Evolutionary conservation across 1,139 yeast genomes (phyloP).

Genomic region (Blastobotrys capitulatus): DNA sequence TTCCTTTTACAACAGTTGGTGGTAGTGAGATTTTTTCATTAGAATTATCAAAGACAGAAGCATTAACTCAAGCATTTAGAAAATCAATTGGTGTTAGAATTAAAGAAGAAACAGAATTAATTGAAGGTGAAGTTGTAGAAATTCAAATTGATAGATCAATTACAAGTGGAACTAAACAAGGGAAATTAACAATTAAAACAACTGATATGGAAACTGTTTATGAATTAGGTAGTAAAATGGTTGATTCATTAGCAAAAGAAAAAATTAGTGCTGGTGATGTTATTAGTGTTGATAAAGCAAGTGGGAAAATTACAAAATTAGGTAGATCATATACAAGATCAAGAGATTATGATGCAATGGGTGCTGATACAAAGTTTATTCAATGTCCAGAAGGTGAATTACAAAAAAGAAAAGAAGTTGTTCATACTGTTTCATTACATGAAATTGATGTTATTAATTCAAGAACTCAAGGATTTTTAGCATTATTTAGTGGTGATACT

Average conservation of each 20-base stretch:
- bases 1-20: constrained; percentile 92
- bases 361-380: constrained; percentile 94
- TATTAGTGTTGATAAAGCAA: constrained; percentile 89
- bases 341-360: constrained; percentile 98
- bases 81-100: constrained; percentile 92
- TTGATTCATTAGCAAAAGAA: constrained; percentile 90
- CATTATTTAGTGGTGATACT: constrained; percentile 93
- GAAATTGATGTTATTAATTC: constrained; percentile 98
- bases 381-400: constrained; percentile 99
- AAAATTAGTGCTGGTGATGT: constrained; percentile 98
- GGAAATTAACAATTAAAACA: constrained; percentile 92
- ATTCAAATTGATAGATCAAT: constrained; percentile 94
- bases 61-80: constrained; percentile 91
- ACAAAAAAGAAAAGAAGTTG: constrained; percentile 91
- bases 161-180: constrained; percentile 98
- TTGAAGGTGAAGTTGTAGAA: constrained; percentile 98
- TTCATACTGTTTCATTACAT: constrained; percentile 92
- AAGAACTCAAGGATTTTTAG: constrained; percentile 95
- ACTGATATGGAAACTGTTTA: constrained; percentile 99
- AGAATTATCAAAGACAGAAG: constrained; percentile 91
- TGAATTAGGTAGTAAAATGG: constrained; percentile 96
- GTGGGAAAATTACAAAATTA: constrained; percentile 87
- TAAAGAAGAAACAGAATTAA: constrained; percentile 93
- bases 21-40: constrained; percentile 91
- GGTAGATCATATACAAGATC: constrained; percentile 96